Evolutionary conservation across 768 basidiomycete genomes (phyloP), one percentile per base, ranked within the genome.

Genomic region (Lentinula sp.): DNA sequence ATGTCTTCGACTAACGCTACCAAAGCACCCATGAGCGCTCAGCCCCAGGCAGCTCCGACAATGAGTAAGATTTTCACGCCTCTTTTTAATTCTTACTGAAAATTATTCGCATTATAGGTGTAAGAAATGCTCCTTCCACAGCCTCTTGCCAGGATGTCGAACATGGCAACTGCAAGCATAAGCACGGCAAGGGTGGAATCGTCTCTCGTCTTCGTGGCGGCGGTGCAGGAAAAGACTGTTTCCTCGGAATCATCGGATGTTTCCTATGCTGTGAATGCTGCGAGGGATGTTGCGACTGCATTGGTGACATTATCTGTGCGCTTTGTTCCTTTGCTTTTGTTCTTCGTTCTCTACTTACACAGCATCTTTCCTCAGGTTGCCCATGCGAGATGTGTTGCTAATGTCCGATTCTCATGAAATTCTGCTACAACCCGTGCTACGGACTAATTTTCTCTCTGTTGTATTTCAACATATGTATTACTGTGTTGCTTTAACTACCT

Each of bases 341-440:
- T 3, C 39, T 5, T 36, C 16, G 18, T 13, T 15, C 12, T 18
- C 48, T 23, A 55, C 55, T 8, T 15, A 51, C 8, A 7, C 16
- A 16, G 46, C 33, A 13, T 43, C 32, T 10, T 8, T 28, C n/a
- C 36, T 35, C 64, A 90, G 88, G 88, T 73, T 90, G 87, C 79
- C 88, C 88, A 8, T 90, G 88, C 77, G 88, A 90, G 75, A 83
- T 89, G 82, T 85, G 83, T 70, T 89, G 87, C 70, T 86, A 76
- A 76, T 20, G 36, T 35, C 20, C 57, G 57, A 23, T 10, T 53
- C 33, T 33, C 13, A 35, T 53, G 32, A 28, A 28, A 28, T 28
- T 28, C 28, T 28, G 28, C 28, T 35, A 33, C 28, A 35, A 53
- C 3, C 32, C 51, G 18, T 48, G 23, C 18, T 12, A 18, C 46